Evolutionary conservation across 192 early-diverging fungal genomes (phyloP).

Genomic region (Backusella circina): DNA sequence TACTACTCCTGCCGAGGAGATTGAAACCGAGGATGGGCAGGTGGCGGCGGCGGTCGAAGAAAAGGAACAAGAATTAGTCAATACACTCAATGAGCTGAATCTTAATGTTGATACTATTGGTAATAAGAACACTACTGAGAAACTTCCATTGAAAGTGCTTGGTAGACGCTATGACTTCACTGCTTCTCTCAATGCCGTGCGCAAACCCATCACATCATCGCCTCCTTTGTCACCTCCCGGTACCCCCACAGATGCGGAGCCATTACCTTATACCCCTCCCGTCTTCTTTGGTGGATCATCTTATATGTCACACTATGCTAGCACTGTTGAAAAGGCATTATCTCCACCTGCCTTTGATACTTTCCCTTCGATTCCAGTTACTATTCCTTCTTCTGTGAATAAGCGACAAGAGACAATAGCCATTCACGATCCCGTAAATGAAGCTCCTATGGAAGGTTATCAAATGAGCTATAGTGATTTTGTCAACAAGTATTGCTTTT

Average conservation of each 20-base stretch:
- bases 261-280: not conserved
- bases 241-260: not conserved
- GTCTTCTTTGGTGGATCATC: not conserved
- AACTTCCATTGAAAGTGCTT: constrained; percentile 8
- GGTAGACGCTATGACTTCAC: constrained; percentile 37
- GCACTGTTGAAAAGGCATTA: not conserved
- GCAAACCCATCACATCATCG: constrained; percentile 2
- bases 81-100: not conserved
- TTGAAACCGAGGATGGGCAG: not conserved
- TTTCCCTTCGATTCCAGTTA: not conserved
- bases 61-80: not conserved
- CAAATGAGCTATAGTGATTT: constrained; percentile 32
- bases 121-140: not conserved
- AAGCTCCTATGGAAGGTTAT: not conserved
- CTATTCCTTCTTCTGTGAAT: not conserved
- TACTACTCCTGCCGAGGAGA: constrained; percentile 6
- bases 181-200: constrained; percentile 34
- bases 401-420: not conserved
- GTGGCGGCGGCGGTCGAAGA: not conserved
- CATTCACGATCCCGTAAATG: not conserved
- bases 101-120: not conserved
- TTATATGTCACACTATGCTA: not conserved
- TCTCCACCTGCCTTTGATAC: not conserved
- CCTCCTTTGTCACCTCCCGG: constrained; percentile 1
- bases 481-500: constrained; percentile 57